Conservation (phyloP, 371 early-diverging fungal species). For the Aphelidium insulamus region DNA sequence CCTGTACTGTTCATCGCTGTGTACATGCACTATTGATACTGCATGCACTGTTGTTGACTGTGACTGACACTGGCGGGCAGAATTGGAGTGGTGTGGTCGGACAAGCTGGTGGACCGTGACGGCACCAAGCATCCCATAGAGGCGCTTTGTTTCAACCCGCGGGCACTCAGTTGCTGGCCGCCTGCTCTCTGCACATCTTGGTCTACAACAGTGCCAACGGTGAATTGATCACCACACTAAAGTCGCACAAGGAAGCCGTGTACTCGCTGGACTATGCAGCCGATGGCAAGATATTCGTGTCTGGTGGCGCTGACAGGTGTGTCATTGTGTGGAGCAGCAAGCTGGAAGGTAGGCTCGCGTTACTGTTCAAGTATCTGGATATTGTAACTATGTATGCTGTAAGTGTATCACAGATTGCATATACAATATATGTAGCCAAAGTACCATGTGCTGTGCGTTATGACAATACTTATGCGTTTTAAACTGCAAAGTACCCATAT, state of each 20-base stretch:
- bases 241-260: conserved; percentile 21
- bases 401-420: too few relatives aligned
- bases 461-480: too few relatives aligned
- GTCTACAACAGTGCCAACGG: conserved; percentile 19
- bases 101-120: not conserved
- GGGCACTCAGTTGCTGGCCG: conserved; percentile 16
- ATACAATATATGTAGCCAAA: too few relatives aligned
- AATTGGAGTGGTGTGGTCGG: conserved; percentile 1
- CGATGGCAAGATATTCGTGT: conserved; percentile 14
- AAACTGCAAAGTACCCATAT: too few relatives aligned
- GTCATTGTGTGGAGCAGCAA: conserved; percentile 22
- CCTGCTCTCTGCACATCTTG: conserved; percentile 17
- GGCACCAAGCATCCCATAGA: conserved; percentile 12
- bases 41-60: too few relatives aligned
- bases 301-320: conserved; percentile 24
- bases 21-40: too few relatives aligned
- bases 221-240: conserved; percentile 16
- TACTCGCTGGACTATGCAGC: conserved; percentile 10
- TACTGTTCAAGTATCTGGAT: too few relatives aligned
- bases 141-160: conserved; percentile 18
- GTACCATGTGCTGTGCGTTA: too few relatives aligned
- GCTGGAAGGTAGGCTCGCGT: conserved; percentile 8
- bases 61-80: too few relatives aligned
- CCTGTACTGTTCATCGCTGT: too few relatives aligned
- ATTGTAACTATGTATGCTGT: too few relatives aligned